Base-by-base conservation (phyloP, 163 green algal species). In the Volvox carteri region DNA sequence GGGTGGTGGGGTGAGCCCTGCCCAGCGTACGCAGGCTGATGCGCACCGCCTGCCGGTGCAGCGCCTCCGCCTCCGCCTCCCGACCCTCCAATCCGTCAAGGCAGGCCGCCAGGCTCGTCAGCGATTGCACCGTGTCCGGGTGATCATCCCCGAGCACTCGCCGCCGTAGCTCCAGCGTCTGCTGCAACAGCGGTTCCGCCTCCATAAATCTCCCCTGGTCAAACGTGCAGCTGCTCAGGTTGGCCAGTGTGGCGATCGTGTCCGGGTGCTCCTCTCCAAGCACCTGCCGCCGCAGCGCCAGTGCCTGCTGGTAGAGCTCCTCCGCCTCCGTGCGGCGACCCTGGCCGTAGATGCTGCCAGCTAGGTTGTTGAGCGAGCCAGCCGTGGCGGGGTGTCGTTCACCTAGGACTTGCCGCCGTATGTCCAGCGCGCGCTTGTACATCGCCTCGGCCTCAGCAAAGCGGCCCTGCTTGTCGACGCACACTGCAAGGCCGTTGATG, bases 101-200 rank as follows among this genome's bases (percentile, higher is more conserved):
- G 85, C 85, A 90, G 14, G 68, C 39, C 14, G 74, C 85, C 56
- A 90, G 58, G 56, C 39, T 74, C 33, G 23, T 52, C 44, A 90
- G 28, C 9, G 72, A 85, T 37, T 77, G 18, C 30, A 85, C 52
- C 21, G 84, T 85, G 16, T 78, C 73, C 8, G 72, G 73, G 72
- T 90, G 84, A 28, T 85, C 85, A 9, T 67, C 70, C 16, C 85
- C 85, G 14, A 90, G 73, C 37, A 77, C 72, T 11, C 85, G 85
- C 35, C 72, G 35, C 9, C 35, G 54, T 14, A 67, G 52, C 39
- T 85, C 85, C 73, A 90, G 54, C 1, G 73, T 42, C 6, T 65
- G 8, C 28, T 50, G 72, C 28, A 62, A 68, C 72, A 90, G 74
- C n/a, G 56, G 39, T 74, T 79, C 39, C n/a, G 85, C 74, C 37